phyloP scores from a whole-genome alignment of 139 green algal species.

The Spirogloea muscicola region DNA sequence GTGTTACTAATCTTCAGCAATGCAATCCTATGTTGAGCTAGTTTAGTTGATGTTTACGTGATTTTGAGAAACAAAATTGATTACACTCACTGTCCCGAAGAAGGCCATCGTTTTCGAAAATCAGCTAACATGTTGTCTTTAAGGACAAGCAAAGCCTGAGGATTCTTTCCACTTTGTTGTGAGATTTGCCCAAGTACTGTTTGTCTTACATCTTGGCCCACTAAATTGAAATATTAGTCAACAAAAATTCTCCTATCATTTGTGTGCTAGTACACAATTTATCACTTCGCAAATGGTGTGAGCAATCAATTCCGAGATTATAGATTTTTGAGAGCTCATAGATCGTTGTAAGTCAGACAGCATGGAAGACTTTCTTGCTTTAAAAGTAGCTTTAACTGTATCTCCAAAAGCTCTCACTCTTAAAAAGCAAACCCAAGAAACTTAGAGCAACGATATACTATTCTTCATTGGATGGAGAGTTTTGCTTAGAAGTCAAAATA shows the following conservation, averaged over 20 bases:
- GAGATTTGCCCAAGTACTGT: conserved; percentile 10
- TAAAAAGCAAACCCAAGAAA: conserved; percentile 31
- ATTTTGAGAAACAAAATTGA: conserved; percentile 36
- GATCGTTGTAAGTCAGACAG: conserved; percentile 6
- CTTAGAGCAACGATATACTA: background rate
- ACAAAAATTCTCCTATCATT: conserved; percentile 30
- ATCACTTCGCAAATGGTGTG: conserved; percentile 28
- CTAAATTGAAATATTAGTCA: conserved; percentile 27
- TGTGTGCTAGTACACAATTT: conserved; percentile 33
- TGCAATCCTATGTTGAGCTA: conserved; percentile 22
- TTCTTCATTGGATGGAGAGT: conserved; percentile 1
- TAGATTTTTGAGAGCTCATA: conserved; percentile 16
- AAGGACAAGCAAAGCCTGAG: conserved; percentile 12
- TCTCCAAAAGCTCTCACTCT: conserved; percentile 20
- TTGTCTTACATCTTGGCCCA: conserved; percentile 22
- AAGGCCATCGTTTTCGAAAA: conserved; percentile 35
- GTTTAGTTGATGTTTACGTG: conserved; percentile 28
- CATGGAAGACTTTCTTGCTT: conserved; percentile 1
- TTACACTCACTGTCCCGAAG: conserved; percentile 25
- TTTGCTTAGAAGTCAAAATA: too few relatives aligned
- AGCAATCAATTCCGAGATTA: conserved; percentile 13
- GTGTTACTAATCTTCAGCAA: conserved; percentile 8
- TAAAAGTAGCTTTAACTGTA: conserved; percentile 26
- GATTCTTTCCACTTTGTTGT: conserved; percentile 25
- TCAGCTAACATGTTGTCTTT: conserved; percentile 10